These are phyloP conservation scores for Elaeis oleifera DNA, from an alignment of 202 grass and related monocot species.

Conservation along the genomic window DNA sequence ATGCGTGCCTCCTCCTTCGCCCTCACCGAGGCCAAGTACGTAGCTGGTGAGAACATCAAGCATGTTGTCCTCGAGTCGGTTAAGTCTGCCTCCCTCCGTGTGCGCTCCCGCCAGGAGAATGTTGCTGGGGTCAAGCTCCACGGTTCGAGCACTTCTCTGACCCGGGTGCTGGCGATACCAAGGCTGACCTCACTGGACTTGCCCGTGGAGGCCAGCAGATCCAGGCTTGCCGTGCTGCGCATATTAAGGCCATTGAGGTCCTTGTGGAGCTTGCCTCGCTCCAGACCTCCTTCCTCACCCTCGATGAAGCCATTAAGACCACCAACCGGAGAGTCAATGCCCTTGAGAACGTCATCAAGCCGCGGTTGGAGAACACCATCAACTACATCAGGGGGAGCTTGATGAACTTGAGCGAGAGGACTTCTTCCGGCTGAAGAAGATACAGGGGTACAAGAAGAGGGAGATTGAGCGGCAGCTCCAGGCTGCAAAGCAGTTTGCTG, in stretches of 20 bases:
- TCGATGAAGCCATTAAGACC: conserved; percentile 72
- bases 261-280: conserved; percentile 82
- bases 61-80: conserved; percentile 57
- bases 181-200: conserved; percentile 46
- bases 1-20: conserved; percentile 64
- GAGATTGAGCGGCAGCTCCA: conserved; percentile 45
- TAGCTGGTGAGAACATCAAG: conserved; percentile 38
- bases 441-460: conserved; percentile 52
- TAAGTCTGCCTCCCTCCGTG: conserved; percentile 38
- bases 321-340: conserved; percentile 80
- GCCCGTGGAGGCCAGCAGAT: conserved; percentile 63
- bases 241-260: conserved; percentile 39
- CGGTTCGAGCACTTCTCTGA: conserved; percentile 46
- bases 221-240: conserved; percentile 44
- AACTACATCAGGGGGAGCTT: conserved; percentile 57
- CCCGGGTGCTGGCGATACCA: conserved; percentile 5
- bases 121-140: conserved; percentile 64
- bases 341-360: conserved; percentile 72
- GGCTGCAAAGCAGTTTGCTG: conserved; percentile 31
- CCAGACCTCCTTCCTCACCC: conserved; percentile 72
- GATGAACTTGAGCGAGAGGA: conserved; percentile 78
- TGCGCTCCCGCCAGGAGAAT: conserved; percentile 59
- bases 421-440: conserved; percentile 89
- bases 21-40: conserved; percentile 72
- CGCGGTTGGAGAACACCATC: conserved; percentile 71